Base-by-base conservation (phyloP, 1,284 basidiomycete genomes). In the Ceratobasidium sp. region DNA sequence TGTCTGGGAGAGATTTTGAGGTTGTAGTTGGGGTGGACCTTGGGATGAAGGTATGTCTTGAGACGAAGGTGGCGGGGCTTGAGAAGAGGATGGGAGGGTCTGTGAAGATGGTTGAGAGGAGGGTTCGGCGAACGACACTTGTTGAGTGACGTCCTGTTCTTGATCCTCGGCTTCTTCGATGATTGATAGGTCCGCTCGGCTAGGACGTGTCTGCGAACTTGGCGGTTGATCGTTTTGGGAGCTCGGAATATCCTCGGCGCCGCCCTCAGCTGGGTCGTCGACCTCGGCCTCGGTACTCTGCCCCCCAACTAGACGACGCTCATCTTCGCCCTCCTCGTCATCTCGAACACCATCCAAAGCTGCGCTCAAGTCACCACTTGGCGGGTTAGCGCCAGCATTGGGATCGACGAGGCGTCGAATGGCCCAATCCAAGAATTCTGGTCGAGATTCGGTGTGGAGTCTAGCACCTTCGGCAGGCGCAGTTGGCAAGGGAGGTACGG, bases 401-500 rank as follows among this genome's bases (percentile, higher is more conserved):
- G 55, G 71, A 36, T 72, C 69, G 14, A 74, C 64, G 21, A 64
- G 62, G 5, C 72, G 73, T 32, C 57, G 48, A n/a, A 73, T 70
- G 12, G 73, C 74, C 74, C 74, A 75, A 14, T 74, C 71, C 14
- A 75, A 30, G 50, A 74, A 75, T 9, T 73, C 74, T 9, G 69
- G 70, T n/a, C 62, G 70, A 0, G 73, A 64, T 16, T 72, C 60
- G 32, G 62, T 61, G 62, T 73, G 73, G 8, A 28, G 45, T 16
- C 64, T 32, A 3, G 70, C 52, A 34, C 32, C 60, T 10, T 60
- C 30, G 32, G 64, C 58, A 5, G 60, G 21, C 5, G 59, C 32
- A 16, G 57, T 46, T 21, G 70, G 58, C 0, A 73, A 23, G 16
- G 74, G 58, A 21, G 73, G 72, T n/a, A 65, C 48, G 5, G 70